Conservation (phyloP, 2,329 filamentous ascomycete genomes). For the Monosporascus sp. region DNA sequence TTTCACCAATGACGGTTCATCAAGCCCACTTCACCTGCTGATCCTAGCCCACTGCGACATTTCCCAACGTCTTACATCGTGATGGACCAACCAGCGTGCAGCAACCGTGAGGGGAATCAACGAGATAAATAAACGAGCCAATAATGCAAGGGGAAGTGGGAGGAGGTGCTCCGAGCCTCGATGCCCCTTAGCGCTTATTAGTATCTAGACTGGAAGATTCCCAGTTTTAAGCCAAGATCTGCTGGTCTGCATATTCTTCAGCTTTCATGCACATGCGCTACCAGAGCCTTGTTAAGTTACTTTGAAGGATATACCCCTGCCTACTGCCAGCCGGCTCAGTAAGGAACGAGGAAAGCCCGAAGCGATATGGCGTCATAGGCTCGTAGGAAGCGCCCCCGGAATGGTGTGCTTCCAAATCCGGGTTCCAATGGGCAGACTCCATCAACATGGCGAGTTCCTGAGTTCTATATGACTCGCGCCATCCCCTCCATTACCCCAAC, state of each 20-base stretch:
- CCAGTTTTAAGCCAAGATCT: background rate
- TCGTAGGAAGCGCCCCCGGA: background rate
- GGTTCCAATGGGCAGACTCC: background rate
- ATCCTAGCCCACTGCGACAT: background rate
- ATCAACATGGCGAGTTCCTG: background rate
- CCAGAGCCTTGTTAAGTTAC: background rate
- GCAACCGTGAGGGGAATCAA: background rate
- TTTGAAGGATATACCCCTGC: background rate
- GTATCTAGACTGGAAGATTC: background rate
- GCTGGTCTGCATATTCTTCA: background rate
- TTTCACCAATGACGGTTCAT: too few species aligned
- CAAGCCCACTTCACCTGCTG: background rate
- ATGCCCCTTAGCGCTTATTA: background rate
- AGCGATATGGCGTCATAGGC: background rate
- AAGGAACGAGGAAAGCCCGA: background rate
- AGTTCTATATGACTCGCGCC: background rate
- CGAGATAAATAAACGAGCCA: background rate
- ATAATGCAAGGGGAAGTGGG: background rate
- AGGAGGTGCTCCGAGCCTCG: background rate
- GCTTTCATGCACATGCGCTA: background rate
- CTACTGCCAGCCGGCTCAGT: background rate
- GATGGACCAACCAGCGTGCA: background rate
- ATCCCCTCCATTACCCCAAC: background rate
- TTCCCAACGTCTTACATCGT: background rate
- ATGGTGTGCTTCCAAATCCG: background rate